These are phyloP conservation scores for Flammula alnicola DNA, from an alignment of 1,284 basidiomycete genomes.

Conservation along the genomic window DNA sequence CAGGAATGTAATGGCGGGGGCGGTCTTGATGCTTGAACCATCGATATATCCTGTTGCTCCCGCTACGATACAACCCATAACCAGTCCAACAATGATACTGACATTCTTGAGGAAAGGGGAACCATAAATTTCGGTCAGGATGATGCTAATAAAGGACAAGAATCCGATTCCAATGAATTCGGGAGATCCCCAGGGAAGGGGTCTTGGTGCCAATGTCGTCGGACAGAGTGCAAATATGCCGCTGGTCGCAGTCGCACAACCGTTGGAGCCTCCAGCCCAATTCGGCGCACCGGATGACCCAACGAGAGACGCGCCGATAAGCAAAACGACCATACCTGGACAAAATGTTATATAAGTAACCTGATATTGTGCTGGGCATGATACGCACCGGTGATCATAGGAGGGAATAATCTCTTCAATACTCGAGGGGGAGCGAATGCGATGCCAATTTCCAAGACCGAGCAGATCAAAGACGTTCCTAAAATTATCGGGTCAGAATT, in stretches of 20 bases:
- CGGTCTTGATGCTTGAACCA: constrained; percentile 59
- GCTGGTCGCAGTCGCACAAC: constrained; percentile 59
- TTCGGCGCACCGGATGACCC: constrained; percentile 75
- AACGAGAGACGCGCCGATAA: constrained; percentile 79
- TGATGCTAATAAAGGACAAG: constrained; percentile 76
- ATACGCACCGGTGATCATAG: constrained; percentile 70
- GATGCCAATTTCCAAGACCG: constrained; percentile 78
- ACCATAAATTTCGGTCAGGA: constrained; percentile 80
- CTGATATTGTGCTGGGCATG: background rate
- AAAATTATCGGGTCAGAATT: background rate
- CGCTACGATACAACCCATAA: constrained; percentile 78
- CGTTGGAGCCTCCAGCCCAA: constrained; percentile 83
- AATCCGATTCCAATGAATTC: constrained; percentile 87
- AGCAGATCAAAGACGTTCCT: constrained; percentile 79
- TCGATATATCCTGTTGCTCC: constrained; percentile 78
- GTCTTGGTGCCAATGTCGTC: constrained; percentile 61
- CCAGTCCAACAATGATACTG: constrained; percentile 71
- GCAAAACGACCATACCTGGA: constrained; percentile 67
- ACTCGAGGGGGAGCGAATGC: constrained; percentile 72
- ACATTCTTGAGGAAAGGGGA: constrained; percentile 82
- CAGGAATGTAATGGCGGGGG: constrained; percentile 79
- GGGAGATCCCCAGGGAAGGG: constrained; percentile 73
- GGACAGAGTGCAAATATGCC: constrained; percentile 75
- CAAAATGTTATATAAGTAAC: background rate
- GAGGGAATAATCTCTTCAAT: constrained; percentile 76